Base-by-base conservation (phyloP, 495 filamentous ascomycete genomes). In the Xylaria palmicola region DNA sequence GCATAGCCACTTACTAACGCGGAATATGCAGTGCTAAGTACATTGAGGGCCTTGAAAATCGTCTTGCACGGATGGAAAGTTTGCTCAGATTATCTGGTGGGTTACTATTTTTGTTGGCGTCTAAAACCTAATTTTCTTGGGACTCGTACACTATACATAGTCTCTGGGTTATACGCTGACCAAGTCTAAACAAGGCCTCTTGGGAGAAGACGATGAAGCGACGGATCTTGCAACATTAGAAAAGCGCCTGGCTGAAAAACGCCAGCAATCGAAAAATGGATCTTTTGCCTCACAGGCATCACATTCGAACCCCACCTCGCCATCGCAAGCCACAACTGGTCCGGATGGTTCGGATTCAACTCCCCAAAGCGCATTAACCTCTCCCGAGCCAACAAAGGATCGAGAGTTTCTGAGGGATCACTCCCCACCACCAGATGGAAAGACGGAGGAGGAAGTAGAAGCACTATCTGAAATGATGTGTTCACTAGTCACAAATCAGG, bases 401-500 rank as follows among this genome's bases (percentile, higher is more conserved):
- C 81, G 80, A 57, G 73, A 76, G 7, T 57, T 47, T 48, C 60
- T 52, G 37, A 65, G 63, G 32, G 66, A 71, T 19, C 36, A 48
- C 41, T 67, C 69, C 10, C 62, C 64, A 1, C 64, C 64, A 10
- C 73, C 73, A 8, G 77, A 76, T 5, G 75, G 68, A 29, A 65
- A 72, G 34, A 72, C 69, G 4, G 79, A 76, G 56, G 87, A 90
- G 62, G 90, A 96, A 67, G 93, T 96, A 6, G 93, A 95, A 69
- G 89, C 86, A 1, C 70, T 98, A 62, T 96, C 94, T 8, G 94
- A 98, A 75, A 96, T 97, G 89, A 98, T 98, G 94, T 97, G 94
- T 73, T 96, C 92, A 1, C 77, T 98, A 40, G 93, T 98, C n/a
- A 98, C 94, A 6, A 98, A 97, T 62, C 95, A 96, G 66, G 90